These are phyloP conservation scores for Suaeda aralocaspica DNA, from an alignment of 148 eudicot species.

Conservation along the genomic window DNA sequence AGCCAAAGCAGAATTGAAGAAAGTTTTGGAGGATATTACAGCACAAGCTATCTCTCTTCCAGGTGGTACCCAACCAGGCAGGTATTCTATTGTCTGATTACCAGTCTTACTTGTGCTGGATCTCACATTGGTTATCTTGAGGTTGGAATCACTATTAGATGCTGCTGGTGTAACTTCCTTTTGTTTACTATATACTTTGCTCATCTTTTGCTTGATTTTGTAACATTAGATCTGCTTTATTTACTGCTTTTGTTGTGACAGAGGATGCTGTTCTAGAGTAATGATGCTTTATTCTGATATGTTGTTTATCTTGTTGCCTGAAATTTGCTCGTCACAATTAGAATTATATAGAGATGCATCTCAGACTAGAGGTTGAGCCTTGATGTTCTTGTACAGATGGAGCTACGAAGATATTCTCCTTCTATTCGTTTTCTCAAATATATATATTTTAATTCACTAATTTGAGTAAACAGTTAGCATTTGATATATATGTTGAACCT, in stretches of 20 bases:
- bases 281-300: slow-evolving; percentile 5
- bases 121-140: slow-evolving; percentile 6
- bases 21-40: slow-evolving; percentile 73
- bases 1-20: slow-evolving; percentile 68
- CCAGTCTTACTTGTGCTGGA: slow-evolving; percentile 12
- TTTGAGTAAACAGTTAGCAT: not conserved
- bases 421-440: slow-evolving; percentile 5
- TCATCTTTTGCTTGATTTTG: slow-evolving; percentile 4
- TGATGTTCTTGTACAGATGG: slow-evolving; percentile 15
- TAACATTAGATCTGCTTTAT: slow-evolving; percentile 4
- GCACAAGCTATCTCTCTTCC: slow-evolving; percentile 68
- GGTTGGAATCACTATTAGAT: slow-evolving; percentile 15
- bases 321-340: not conserved
- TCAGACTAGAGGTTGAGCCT: not conserved
- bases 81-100: slow-evolving; percentile 58
- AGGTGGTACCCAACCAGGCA: slow-evolving; percentile 68
- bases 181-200: slow-evolving; percentile 2
- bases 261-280: not conserved
- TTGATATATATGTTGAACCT: slow-evolving; percentile 3
- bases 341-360: slow-evolving; percentile 3
- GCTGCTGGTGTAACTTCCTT: slow-evolving; percentile 14
- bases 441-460: not conserved
- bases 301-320: not conserved
- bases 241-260: not conserved
- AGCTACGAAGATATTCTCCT: not conserved